Evolutionary conservation across 768 basidiomycete genomes (phyloP).

Genomic region (Lactarius vividus): DNA sequence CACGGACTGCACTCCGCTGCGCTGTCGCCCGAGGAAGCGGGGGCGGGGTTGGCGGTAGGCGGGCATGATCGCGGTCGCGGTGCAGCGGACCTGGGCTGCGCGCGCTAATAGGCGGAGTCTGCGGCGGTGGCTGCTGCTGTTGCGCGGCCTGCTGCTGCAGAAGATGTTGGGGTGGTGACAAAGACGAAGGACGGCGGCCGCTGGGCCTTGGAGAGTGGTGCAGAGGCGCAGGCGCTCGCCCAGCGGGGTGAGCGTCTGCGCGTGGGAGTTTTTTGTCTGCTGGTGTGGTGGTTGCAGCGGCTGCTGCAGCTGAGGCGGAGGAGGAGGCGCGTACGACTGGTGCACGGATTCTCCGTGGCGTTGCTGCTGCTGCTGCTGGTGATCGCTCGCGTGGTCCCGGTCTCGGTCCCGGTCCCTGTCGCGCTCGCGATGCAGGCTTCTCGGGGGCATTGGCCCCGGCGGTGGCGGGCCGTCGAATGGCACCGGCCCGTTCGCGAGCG

Average conservation of each 20-base stretch:
- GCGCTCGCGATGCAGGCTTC: conserved; percentile 13
- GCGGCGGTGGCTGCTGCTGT: conserved; percentile 1
- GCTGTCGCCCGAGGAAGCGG: conserved; percentile 7
- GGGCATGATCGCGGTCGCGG: not conserved
- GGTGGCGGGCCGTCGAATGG: conserved; percentile 12
- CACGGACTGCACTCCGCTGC: conserved; percentile 12
- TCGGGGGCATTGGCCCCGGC: conserved; percentile 6
- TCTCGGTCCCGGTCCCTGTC: not conserved
- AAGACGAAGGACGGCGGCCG: conserved; percentile 23
- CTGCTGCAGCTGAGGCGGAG: conserved; percentile 23
- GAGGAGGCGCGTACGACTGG: conserved; percentile 25
- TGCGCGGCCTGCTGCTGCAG: conserved; percentile 4
- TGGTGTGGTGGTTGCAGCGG: conserved; percentile 17
- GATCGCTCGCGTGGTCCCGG: not conserved
- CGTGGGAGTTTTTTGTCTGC: conserved; percentile 29
- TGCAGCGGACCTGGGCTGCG: conserved; percentile 14
- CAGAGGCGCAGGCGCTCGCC: conserved; percentile 30
- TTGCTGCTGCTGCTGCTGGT: not conserved
- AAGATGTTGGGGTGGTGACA: conserved; percentile 16
- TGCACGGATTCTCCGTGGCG: not conserved
- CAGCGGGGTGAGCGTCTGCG: conserved; percentile 31
- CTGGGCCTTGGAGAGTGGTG: conserved; percentile 28
- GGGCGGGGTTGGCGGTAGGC: conserved; percentile 13
- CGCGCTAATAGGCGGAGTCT: conserved; percentile 21
- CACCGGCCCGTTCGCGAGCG: conserved; percentile 15